A percentile compares a stretch with the other conserved stretches of the same genome.
Evolutionary conservation across 2,329 filamentous ascomycete genomes (phyloP).

Genomic region (Cladophialophora immunda): DNA sequence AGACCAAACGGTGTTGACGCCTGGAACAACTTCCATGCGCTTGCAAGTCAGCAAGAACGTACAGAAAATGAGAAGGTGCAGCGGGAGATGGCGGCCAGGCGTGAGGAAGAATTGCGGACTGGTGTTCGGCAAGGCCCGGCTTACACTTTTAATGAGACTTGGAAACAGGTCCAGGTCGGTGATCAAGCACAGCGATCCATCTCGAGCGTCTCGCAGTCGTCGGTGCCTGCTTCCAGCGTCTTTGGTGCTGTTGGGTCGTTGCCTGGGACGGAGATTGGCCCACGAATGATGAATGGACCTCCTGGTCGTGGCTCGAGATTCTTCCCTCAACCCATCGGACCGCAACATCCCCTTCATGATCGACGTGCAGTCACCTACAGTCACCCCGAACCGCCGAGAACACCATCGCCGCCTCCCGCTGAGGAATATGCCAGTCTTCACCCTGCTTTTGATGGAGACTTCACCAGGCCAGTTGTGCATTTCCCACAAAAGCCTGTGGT

Average conservation of each 20-base stretch:
- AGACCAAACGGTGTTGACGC: conserved; percentile 46
- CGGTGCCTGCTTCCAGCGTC: conserved; percentile 46
- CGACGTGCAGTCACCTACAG: conserved; percentile 48
- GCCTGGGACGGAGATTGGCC: conserved; percentile 48
- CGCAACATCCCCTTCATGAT: conserved; percentile 40
- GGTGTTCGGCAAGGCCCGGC: conserved; percentile 47
- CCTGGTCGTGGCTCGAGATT: conserved; percentile 57
- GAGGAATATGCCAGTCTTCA: conserved; percentile 63
- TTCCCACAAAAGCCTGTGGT: conserved; percentile 76
- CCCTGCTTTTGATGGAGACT: conserved; percentile 63
- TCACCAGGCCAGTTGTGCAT: conserved; percentile 62
- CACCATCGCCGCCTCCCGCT: conserved; percentile 64
- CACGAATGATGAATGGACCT: conserved; percentile 48
- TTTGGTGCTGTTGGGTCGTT: conserved; percentile 50
- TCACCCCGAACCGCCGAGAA: conserved; percentile 47
- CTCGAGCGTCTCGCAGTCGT: conserved; percentile 48
- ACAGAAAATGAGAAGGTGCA: conserved; percentile 53
- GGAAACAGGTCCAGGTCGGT: conserved; percentile 54
- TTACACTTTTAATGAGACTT: conserved; percentile 55
- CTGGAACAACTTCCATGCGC: conserved; percentile 56
- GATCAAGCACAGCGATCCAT: conserved; percentile 53
- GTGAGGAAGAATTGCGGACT: conserved; percentile 48
- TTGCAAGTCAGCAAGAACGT: conserved; percentile 51
- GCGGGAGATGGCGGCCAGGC: conserved; percentile 50
- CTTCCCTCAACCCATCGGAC: conserved; percentile 49